phyloP scores from a whole-genome alignment of 2,329 filamentous ascomycete genomes.

The Helotiales sp. region DNA sequence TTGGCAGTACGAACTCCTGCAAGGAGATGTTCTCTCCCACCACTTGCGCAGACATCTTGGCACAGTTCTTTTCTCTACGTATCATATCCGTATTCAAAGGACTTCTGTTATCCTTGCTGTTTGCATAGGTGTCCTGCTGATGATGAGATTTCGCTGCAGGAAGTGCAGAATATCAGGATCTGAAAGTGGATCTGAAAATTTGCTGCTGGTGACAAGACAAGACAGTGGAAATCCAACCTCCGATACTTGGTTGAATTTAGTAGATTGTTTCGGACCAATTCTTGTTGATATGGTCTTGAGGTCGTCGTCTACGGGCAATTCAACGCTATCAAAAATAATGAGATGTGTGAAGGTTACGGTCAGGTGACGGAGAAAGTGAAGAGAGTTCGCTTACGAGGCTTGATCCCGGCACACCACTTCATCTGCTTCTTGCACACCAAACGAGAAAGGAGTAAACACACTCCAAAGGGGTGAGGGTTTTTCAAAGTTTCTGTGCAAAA shows the following conservation, averaged over 20 bases:
- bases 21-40: background rate
- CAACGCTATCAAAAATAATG: background rate
- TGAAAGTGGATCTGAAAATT: background rate
- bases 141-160: background rate
- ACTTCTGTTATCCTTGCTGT: background rate
- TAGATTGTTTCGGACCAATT: too few relatives aligned
- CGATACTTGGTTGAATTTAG: background rate
- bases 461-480: background rate
- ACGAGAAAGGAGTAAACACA: background rate
- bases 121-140: background rate
- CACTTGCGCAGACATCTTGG: background rate
- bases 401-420: background rate
- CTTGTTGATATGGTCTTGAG: too few relatives aligned
- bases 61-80: too few relatives aligned
- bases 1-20: constrained; percentile 17
- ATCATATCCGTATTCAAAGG: background rate
- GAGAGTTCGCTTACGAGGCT: background rate
- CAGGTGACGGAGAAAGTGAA: constrained; percentile 12
- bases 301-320: too few relatives aligned
- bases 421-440: background rate
- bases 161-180: background rate
- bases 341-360: background rate
- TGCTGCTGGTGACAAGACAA: background rate
- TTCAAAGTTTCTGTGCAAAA: too few relatives aligned
- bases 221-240: background rate